Percentiles rank a stretch among this genome's conserved stretches.
phyloP scores from a whole-genome alignment of 306 rosid genomes.

The Mimosa pudica region DNA sequence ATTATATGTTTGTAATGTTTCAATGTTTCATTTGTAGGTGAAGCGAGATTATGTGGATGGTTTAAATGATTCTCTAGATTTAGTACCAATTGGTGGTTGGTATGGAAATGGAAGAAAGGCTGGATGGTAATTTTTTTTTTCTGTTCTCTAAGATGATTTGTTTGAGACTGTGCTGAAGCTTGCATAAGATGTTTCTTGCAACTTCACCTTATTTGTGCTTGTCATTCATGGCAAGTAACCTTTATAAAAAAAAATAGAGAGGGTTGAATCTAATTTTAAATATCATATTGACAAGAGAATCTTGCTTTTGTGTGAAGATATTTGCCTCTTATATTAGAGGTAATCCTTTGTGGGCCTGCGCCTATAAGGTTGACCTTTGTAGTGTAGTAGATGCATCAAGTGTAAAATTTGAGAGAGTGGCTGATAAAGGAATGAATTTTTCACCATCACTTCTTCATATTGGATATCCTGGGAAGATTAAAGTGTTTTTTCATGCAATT shows the following conservation, averaged over 20 bases:
- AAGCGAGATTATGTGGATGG: conserved; percentile 94
- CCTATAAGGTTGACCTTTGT: not conserved
- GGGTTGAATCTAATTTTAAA: conserved; percentile 8
- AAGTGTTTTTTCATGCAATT: not conserved
- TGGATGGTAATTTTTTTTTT: conserved; percentile 64
- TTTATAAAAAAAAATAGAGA: not conserved
- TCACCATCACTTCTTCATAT: conserved; percentile 1
- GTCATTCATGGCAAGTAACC: conserved; percentile 11
- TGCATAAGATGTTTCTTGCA: conserved; percentile 23
- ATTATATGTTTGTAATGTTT: conserved; percentile 15
- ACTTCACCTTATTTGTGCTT: conserved; percentile 9
- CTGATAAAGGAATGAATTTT: conserved; percentile 13
- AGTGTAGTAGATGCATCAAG: not conserved
- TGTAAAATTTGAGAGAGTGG: conserved; percentile 19
- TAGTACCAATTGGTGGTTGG: conserved; percentile 97
- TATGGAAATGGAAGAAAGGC: conserved; percentile 98
- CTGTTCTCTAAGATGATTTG: conserved; percentile 27
- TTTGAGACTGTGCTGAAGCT: conserved; percentile 26
- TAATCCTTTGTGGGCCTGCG: not conserved
- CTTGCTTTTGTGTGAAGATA: not conserved
- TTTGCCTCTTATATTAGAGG: not conserved
- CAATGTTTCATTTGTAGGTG: conserved; percentile 57
- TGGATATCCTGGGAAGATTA: not conserved
- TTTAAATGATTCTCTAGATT: conserved; percentile 78
- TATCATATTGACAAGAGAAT: not conserved